Evolutionary conservation across 2,329 filamentous ascomycete genomes (phyloP).

Genomic region (Parastagonospora avenae): DNA sequence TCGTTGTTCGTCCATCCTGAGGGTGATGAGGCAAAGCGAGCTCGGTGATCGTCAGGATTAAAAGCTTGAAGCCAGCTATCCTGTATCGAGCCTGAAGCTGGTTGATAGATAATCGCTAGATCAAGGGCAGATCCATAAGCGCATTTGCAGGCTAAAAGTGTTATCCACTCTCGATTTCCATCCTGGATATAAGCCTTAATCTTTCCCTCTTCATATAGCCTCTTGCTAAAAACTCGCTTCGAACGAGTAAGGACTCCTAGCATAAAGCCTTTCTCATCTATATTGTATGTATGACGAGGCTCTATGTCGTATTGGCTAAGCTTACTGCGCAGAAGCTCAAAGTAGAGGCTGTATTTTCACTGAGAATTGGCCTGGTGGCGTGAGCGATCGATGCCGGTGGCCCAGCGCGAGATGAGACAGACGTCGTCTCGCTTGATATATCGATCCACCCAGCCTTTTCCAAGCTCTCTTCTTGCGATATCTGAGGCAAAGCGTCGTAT

Average conservation of each 20-base stretch:
- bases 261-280: background rate
- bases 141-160: slow-evolving; percentile 3
- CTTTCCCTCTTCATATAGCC: background rate
- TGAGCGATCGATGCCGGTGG: slow-evolving; percentile 2
- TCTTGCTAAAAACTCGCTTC: slow-evolving; percentile 1
- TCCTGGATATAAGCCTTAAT: background rate
- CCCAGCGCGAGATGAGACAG: slow-evolving; percentile 4
- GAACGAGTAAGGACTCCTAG: background rate
- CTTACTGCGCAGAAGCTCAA: background rate
- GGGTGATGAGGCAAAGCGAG: background rate
- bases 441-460: slow-evolving; percentile 1
- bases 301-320: slow-evolving; percentile 1
- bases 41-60: background rate
- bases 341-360: slow-evolving; percentile 1
- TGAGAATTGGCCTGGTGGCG: slow-evolving; percentile 6
- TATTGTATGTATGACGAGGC: background rate
- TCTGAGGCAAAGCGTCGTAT: background rate
- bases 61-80: background rate
- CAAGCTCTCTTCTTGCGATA: background rate
- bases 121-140: background rate
- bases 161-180: slow-evolving; percentile 3
- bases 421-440: slow-evolving; percentile 1
- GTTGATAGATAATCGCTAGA: too few relatives aligned
- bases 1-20: slow-evolving; percentile 1
- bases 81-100: too few relatives aligned